phyloP scores from a whole-genome alignment of 345 rosid genomes.

The Populus ilicifolia region DNA sequence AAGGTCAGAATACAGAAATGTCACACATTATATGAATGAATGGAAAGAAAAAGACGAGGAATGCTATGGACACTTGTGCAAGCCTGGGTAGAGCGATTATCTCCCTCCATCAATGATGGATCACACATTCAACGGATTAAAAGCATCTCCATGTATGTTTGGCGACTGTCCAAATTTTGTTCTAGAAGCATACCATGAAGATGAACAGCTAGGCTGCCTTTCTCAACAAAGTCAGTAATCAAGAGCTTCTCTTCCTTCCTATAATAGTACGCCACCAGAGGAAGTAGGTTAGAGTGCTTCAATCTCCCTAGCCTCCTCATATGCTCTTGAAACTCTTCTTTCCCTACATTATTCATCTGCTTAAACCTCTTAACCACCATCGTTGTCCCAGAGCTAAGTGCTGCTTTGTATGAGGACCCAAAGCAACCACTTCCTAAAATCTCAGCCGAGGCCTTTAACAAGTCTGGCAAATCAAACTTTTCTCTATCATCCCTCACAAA shows the following conservation, averaged over 20 bases:
- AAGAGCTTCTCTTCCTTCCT: conserved; percentile 85
- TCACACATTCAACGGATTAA: not conserved
- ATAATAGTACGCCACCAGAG: conserved; percentile 79
- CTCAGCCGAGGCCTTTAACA: conserved; percentile 85
- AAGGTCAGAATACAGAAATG: too few relatives aligned
- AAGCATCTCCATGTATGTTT: not conserved
- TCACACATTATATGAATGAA: not conserved
- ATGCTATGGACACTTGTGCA: not conserved
- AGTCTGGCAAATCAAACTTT: conserved; percentile 66
- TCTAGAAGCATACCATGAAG: conserved; percentile 62
- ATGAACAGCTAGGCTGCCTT: conserved; percentile 74
- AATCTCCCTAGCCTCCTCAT: conserved; percentile 78
- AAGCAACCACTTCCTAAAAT: conserved; percentile 83
- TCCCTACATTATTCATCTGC: conserved; percentile 74
- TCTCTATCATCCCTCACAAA: conserved; percentile 67
- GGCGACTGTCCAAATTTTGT: not conserved
- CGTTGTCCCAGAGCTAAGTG: conserved; percentile 31
- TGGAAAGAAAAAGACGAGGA: not conserved
- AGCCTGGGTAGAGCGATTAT: not conserved
- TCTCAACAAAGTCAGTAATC: conserved; percentile 46
- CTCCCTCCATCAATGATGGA: not conserved
- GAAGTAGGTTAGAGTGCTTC: conserved; percentile 63
- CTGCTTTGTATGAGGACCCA: conserved; percentile 77
- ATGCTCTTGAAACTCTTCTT: conserved; percentile 79
- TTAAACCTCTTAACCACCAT: conserved; percentile 91